Evolutionary conservation across 2,329 filamentous ascomycete genomes (phyloP), one percentile per base, ranked within the genome.

Genomic region (Akanthomyces muscarius): DNA sequence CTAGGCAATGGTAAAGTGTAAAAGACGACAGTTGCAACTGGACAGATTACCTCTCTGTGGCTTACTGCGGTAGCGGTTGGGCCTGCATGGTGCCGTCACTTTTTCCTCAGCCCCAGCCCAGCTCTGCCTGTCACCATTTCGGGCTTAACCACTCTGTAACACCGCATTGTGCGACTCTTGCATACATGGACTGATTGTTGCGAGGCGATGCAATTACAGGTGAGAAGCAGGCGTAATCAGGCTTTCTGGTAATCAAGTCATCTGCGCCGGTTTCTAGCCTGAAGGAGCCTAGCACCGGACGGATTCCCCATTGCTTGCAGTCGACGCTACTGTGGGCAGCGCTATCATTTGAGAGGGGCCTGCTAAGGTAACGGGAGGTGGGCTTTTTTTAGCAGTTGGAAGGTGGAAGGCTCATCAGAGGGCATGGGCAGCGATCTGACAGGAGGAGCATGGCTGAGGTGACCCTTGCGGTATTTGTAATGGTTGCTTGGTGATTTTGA

Each of bases 281-380:
- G 48, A 61, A 36, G 30, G n/a, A 41, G 41, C n/a, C 47, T 48
- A 59, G 48, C 28, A 52, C 50, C 41, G 58, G 50, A 21, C n/a
- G 54, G 28, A 42, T 60, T 42, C 30, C 56, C 56, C 56, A 50
- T 50, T 50, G 30, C 55, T 38, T 56, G 23, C 16, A 56, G 41
- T 33, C 51, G 23, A 23, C 23, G 47, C 21, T 51, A 16, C 14
- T 25, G 25, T 21, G 47, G 47, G 21, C 47, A 30, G 41, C 52
- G 25, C 18, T 51, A 33, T 51, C 25, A 38, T n/a, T 23, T 2
- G 25, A 11, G 23, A 23, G 16, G 53, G 11, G 38, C 41, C 42
- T 44, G 54, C n/a, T 16, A 41, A 38, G 41, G 2, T 14, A 18
- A 33, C 18, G n/a, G 42, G n/a, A 18, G 44, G 54, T 23, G 54